Evolutionary conservation across 2,329 filamentous ascomycete species (phyloP).

Genomic region (Beauveria scarabaeidicola): DNA sequence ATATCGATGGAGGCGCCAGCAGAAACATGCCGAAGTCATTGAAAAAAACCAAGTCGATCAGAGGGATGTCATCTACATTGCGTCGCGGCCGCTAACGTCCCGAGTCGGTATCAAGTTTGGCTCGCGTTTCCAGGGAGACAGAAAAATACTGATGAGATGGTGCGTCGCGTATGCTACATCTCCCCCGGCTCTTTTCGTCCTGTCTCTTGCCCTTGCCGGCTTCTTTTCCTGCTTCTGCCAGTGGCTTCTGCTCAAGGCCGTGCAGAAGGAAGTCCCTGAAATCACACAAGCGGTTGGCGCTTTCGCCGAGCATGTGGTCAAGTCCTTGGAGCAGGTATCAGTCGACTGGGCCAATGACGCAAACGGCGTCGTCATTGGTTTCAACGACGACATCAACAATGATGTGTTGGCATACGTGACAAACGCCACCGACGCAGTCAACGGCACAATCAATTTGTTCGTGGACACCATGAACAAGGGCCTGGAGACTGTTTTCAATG

Average conservation of each 20-base stretch:
- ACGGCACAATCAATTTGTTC: constrained; percentile 76
- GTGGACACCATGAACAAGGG: constrained; percentile 66
- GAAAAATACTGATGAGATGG: constrained; percentile 72
- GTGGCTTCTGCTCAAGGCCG: constrained; percentile 62
- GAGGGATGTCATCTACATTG: constrained; percentile 83
- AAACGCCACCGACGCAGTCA: constrained; percentile 73
- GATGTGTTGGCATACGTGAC: constrained; percentile 83
- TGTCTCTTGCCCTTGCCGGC: constrained; percentile 74
- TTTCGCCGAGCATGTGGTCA: constrained; percentile 71
- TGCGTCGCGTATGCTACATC: constrained; percentile 82
- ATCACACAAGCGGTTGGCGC: constrained; percentile 66
- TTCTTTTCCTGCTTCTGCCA: constrained; percentile 78
- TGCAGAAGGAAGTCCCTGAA: constrained; percentile 68
- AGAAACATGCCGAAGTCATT: constrained; percentile 60
- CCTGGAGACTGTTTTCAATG: constrained; percentile 71
- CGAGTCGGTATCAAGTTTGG: constrained; percentile 62
- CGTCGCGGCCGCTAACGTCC: constrained; percentile 70
- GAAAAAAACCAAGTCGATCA: constrained; percentile 60
- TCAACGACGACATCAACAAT: constrained; percentile 72
- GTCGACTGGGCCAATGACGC: constrained; percentile 67
- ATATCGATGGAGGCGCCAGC: constrained; percentile 64
- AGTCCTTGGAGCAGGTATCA: constrained; percentile 64
- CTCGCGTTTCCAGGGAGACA: constrained; percentile 53
- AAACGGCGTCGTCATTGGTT: constrained; percentile 60
- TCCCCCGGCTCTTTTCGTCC: constrained; percentile 72